Evolutionary conservation across 495 filamentous ascomycete species (phyloP).

Genomic region (Penicillium roqueforti): DNA sequence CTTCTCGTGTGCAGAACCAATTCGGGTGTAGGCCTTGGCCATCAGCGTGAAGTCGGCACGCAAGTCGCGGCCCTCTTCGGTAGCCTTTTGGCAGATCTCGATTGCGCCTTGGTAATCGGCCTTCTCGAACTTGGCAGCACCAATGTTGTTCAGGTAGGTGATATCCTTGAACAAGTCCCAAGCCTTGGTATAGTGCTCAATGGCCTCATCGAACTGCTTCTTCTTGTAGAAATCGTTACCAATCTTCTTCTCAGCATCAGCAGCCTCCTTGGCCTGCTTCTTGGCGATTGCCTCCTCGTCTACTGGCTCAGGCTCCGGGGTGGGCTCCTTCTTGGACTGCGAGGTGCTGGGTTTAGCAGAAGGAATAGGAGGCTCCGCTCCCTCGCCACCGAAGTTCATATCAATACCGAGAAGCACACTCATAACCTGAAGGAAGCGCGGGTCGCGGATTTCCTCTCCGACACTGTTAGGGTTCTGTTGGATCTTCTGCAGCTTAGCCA

Average conservation of each 20-base stretch:
- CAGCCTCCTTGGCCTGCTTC: constrained; percentile 86
- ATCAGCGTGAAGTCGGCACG: constrained; percentile 95
- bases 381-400: constrained; percentile 73
- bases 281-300: constrained; percentile 79
- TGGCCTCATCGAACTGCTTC: constrained; percentile 88
- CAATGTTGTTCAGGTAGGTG: constrained; percentile 93
- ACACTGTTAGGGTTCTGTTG: constrained; percentile 75
- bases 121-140: constrained; percentile 93
- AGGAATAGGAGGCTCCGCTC: constrained; percentile 63
- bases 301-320: constrained; percentile 57
- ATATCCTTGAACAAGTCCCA: constrained; percentile 96
- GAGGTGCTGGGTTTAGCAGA: constrained; percentile 55
- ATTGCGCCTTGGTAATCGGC: constrained; percentile 85
- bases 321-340: constrained; percentile 55
- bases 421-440: constrained; percentile 88
- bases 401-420: constrained; percentile 91
- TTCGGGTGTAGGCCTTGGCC: constrained; percentile 89
- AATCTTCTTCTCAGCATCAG: constrained; percentile 89
- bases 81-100: constrained; percentile 77
- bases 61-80: constrained; percentile 79
- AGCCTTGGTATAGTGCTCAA: constrained; percentile 91
- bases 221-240: constrained; percentile 98
- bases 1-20: constrained; percentile 89
- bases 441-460: constrained; percentile 78
- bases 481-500: constrained; percentile 78